These are phyloP conservation scores for Mucor lusitanicus DNA, from an alignment of 371 early-diverging fungal species.

Conservation along the genomic window DNA sequence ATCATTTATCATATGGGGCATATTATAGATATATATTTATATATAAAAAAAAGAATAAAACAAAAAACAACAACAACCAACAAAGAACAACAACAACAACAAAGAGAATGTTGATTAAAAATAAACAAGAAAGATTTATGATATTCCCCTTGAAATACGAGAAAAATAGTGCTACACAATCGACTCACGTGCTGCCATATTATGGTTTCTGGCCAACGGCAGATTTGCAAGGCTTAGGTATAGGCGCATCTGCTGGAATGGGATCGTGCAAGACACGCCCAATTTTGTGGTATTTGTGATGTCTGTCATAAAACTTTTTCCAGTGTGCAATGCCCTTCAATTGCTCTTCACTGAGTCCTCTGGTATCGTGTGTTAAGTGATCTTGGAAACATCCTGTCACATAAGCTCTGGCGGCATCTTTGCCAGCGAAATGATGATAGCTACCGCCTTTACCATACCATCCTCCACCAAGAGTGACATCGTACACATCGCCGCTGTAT, in stretches of 20 bases:
- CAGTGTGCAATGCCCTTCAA: conserved; percentile 80
- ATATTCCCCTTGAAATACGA: neutral
- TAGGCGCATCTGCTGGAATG: conserved; percentile 78
- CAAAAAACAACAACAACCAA: conserved; percentile 1
- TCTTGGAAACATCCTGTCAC: conserved; percentile 93
- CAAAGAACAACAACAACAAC: neutral
- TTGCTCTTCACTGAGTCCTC: conserved; percentile 77
- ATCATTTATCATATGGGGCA: neutral
- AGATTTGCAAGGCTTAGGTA: conserved; percentile 63
- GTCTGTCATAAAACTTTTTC: conserved; percentile 85
- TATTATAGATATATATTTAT: neutral
- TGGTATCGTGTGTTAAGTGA: conserved; percentile 91
- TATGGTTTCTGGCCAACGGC: conserved; percentile 40
- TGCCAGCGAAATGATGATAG: conserved; percentile 91
- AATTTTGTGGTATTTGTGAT: conserved; percentile 83
- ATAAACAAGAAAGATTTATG: neutral
- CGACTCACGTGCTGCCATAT: neutral
- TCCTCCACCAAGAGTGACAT: conserved; percentile 71
- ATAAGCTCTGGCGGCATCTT: conserved; percentile 92
- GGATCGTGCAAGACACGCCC: conserved; percentile 81
- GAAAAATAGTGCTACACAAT: neutral
- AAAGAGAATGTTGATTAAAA: conserved; percentile 4
- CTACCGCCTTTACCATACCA: conserved; percentile 86
- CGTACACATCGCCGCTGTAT: conserved; percentile 82
- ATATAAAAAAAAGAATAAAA: neutral